Evolutionary conservation across 148 eudicot genomes (phyloP).

Genomic region (Chenopodium berlandieri): DNA sequence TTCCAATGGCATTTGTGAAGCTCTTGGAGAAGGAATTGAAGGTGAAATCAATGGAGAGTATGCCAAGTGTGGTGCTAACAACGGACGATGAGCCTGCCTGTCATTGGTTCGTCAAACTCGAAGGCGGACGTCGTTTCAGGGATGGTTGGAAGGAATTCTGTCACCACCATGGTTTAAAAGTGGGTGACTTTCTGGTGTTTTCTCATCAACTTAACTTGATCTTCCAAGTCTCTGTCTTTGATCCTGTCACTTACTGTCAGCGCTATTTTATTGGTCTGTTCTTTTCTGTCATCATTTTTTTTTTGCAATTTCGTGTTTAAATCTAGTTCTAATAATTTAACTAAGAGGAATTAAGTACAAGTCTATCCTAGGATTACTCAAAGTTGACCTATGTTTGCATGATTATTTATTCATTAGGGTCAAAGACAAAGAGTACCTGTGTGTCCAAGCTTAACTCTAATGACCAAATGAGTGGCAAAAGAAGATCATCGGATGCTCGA

Average conservation of each 20-base stretch:
- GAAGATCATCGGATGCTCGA: neutral
- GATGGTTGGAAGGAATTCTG: slow-evolving; percentile 25
- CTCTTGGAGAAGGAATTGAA: neutral
- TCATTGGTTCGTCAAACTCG: slow-evolving; percentile 17
- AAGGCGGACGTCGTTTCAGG: slow-evolving; percentile 20
- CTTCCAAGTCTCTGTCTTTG: slow-evolving; percentile 26
- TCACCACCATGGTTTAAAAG: neutral
- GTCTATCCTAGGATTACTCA: too few relatives aligned
- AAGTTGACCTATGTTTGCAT: neutral
- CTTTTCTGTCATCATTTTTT: neutral
- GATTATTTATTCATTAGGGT: neutral
- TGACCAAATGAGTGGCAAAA: neutral
- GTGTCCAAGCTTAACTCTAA: neutral
- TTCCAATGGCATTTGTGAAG: slow-evolving; percentile 16
- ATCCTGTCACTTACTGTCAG: slow-evolving; percentile 16
- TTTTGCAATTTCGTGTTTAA: neutral
- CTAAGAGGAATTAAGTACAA: too few relatives aligned
- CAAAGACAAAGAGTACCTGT: neutral
- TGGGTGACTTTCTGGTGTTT: slow-evolving; percentile 26
- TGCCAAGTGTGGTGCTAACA: slow-evolving; percentile 2
- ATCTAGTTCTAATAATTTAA: too few relatives aligned
- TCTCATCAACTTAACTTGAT: neutral
- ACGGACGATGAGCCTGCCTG: slow-evolving; percentile 10
- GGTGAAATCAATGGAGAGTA: neutral
- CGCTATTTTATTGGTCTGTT: neutral